These are phyloP conservation scores for Carnegiea gigantea DNA, from an alignment of 179 eudicot species.

Conservation along the genomic window DNA sequence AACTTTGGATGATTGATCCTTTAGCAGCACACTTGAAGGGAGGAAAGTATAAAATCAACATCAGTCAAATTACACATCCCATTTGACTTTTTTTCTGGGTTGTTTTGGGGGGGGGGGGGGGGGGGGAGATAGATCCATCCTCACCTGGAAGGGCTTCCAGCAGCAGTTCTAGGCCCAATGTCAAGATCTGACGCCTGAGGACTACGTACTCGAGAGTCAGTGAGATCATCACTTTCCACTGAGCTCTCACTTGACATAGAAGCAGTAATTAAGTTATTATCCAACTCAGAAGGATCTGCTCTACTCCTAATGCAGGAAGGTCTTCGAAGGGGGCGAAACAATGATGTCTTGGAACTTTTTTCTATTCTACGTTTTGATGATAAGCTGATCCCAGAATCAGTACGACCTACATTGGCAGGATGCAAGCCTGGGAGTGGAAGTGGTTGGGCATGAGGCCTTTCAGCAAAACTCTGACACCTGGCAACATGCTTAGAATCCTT, in stretches of 20 bases:
- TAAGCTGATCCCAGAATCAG: conserved; percentile 69
- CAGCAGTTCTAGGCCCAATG: conserved; percentile 56
- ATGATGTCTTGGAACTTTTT: conserved; percentile 59
- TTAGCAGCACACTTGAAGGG: conserved; percentile 46
- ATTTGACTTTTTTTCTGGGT: too few species aligned
- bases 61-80: conserved; percentile 7
- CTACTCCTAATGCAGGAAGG: conserved; percentile 69
- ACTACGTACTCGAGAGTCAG: conserved; percentile 64
- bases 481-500: conserved; percentile 78
- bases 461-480: conserved; percentile 91
- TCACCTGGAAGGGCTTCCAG: conserved; percentile 89
- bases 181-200: conserved; percentile 77
- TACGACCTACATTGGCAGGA: conserved; percentile 57
- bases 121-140: conserved; percentile 10
- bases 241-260: conserved; percentile 83
- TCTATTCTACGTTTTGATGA: conserved; percentile 56
- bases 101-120: neutral
- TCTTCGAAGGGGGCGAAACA: conserved; percentile 67
- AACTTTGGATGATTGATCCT: conserved; percentile 46
- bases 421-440: conserved; percentile 76
- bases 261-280: conserved; percentile 58
- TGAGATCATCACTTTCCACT: conserved; percentile 74
- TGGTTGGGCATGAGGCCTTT: conserved; percentile 75
- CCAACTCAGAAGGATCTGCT: conserved; percentile 68
- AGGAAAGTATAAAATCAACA: neutral